Base-by-base conservation (phyloP, 2,329 filamentous ascomycete species). In the Aspergillus hortae region DNA sequence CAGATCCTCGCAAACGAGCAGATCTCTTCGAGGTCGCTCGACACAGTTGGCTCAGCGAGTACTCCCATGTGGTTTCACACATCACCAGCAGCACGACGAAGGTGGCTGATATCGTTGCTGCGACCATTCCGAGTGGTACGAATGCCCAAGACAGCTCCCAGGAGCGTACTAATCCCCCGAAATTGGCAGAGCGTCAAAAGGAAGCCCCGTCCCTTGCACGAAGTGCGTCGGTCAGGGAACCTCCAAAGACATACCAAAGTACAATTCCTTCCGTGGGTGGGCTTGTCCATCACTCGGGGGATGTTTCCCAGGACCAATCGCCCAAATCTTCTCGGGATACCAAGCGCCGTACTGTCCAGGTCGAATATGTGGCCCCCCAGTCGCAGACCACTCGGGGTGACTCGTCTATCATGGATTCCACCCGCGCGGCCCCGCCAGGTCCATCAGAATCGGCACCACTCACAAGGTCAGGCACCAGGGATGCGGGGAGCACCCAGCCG, bases 1-100 rank as follows among this genome's bases (percentile, higher is more conserved):
- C 94, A 5, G 94, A 97, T 69, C 94, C 94, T 47, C 83, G 94
- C 58, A 95, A 95, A 74, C 86, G 94, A 67, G 94, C 94, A 46
- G 94, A 99, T 69, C 76, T 99, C 43, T 99, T 99, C 64, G 94
- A 99, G 70, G 94, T 99, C 41, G 94, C 94, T 44, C 85, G 94
- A 48, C 94, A 99, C 74, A 99, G 94, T 75, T 99, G 94, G 94
- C 76, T 99, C 59, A 95, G 89, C 74, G 94, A 97, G 68, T 99
- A 94, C 68, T 88, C 92, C n/a, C 90, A 95, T 67, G 87, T 97
- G 45, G 92, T 99, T 45, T 90, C 92, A 65, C 92, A 96, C 69
- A 96, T 99, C 66, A 97, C 94, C 19, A 97, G 94, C 73, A 92
- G 87, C 67, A 95, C 91, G 4, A 96, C 92, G 7, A 90, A 88